Conservation (phyloP, 495 filamentous ascomycete species). For the Umbilicaria muhlenbergii region DNA sequence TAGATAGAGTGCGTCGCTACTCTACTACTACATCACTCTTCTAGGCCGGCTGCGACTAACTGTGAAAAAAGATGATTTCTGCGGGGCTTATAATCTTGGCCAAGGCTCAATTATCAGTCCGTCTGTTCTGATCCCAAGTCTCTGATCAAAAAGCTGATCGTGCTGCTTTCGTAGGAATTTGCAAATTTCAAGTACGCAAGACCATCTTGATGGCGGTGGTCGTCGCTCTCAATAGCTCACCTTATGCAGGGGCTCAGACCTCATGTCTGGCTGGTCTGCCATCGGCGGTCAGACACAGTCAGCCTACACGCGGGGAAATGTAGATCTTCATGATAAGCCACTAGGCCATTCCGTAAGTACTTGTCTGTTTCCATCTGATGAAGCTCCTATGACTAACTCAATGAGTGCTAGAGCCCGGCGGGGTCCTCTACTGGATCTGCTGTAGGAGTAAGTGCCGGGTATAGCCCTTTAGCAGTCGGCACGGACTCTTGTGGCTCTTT, state of each 20-base stretch:
- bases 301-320: constrained; percentile 22
- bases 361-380: neutral
- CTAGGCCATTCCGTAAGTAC: constrained; percentile 17
- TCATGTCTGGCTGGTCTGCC: constrained; percentile 30
- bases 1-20: constrained; percentile 16
- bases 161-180: constrained; percentile 12
- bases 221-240: neutral
- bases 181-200: constrained; percentile 5
- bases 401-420: constrained; percentile 15
- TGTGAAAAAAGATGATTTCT: no score
- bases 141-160: neutral
- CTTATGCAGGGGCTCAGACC: constrained; percentile 13
- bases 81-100: constrained; percentile 30
- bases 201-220: neutral
- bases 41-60: no score
- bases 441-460: constrained; percentile 27
- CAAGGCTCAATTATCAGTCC: constrained; percentile 26
- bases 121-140: neutral
- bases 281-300: constrained; percentile 26
- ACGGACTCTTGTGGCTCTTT: constrained; percentile 32
- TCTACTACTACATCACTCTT: constrained; percentile 4
- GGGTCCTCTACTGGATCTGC: constrained; percentile 33
- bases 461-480: constrained; percentile 23
- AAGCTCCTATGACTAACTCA: neutral
- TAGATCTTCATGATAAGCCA: constrained; percentile 11